phyloP scores from a whole-genome alignment of 805 yeast genomes.

The Lachancea meyersii region DNA sequence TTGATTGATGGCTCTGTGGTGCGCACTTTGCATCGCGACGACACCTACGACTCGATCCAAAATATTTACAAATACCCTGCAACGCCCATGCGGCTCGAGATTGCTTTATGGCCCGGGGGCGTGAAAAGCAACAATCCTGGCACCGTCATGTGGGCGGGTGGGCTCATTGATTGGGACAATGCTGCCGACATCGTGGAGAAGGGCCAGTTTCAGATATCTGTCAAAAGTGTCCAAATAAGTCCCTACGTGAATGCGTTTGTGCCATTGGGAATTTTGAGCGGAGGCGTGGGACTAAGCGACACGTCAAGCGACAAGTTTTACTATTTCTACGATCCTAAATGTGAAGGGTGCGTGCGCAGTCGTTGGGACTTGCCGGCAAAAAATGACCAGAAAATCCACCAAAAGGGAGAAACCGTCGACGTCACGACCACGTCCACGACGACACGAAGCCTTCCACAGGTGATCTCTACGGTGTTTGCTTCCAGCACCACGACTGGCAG shows the following conservation, averaged over 20 bases:
- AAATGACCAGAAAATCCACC: background rate
- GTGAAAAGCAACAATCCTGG: slow-evolving; percentile 46
- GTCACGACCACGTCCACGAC: background rate
- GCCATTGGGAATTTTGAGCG: background rate
- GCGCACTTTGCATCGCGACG: slow-evolving; percentile 56
- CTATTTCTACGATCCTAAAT: slow-evolving; percentile 6
- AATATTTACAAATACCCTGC: slow-evolving; percentile 56
- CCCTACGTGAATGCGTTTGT: slow-evolving; percentile 43
- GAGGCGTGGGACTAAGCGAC: background rate
- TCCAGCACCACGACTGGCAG: background rate
- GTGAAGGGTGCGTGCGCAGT: slow-evolving; percentile 4
- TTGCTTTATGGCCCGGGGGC: slow-evolving; percentile 80
- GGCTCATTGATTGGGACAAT: slow-evolving; percentile 70
- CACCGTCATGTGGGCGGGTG: slow-evolving; percentile 85
- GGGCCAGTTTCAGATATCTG: slow-evolving; percentile 68
- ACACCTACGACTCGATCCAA: slow-evolving; percentile 57
- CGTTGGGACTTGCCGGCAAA: background rate
- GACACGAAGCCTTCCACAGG: background rate
- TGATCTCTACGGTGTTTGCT: background rate
- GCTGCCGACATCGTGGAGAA: slow-evolving; percentile 60
- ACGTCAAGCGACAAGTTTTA: background rate
- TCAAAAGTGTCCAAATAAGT: slow-evolving; percentile 50
- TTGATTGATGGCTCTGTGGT: slow-evolving; percentile 55
- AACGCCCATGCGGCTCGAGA: slow-evolving; percentile 69
- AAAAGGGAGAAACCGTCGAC: background rate